phyloP scores from a whole-genome alignment of 257 asterid genomes.

The Catharanthus roseus region DNA sequence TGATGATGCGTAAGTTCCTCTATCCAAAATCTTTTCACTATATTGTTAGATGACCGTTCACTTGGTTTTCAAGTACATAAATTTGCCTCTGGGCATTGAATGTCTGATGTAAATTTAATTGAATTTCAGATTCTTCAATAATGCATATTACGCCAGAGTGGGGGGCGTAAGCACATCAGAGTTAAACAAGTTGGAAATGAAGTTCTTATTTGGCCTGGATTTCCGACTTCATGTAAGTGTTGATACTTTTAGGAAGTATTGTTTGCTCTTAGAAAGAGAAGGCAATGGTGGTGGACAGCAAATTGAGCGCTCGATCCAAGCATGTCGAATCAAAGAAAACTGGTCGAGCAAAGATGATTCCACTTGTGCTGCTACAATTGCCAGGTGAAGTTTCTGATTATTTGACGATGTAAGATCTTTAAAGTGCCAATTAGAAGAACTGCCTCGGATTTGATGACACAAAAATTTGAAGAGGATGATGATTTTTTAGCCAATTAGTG shows the following conservation, averaged over 20 bases:
- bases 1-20: conserved; percentile 81
- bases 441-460: neutral
- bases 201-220: conserved; percentile 63
- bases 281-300: conserved; percentile 26
- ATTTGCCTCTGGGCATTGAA: neutral
- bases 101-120: conserved; percentile 4
- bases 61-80: neutral
- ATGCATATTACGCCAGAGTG: conserved; percentile 83
- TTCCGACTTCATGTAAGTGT: conserved; percentile 60
- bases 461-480: neutral
- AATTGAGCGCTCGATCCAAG: conserved; percentile 52
- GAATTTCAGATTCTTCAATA: conserved; percentile 67
- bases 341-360: conserved; percentile 72
- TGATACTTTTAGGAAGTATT: conserved; percentile 57
- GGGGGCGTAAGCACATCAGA: conserved; percentile 83
- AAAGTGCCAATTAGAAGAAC: neutral
- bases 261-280: conserved; percentile 55
- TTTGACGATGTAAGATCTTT: conserved; percentile 3
- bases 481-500: neutral
- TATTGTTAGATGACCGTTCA: neutral
- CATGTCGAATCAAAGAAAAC: conserved; percentile 50
- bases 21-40: neutral
- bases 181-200: conserved; percentile 77
- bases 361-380: conserved; percentile 36
- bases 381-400: conserved; percentile 34